Evolutionary conservation across 2,329 filamentous ascomycete genomes (phyloP), one percentile per base, ranked within the genome.

Genomic region (Fusarium proliferatum): DNA sequence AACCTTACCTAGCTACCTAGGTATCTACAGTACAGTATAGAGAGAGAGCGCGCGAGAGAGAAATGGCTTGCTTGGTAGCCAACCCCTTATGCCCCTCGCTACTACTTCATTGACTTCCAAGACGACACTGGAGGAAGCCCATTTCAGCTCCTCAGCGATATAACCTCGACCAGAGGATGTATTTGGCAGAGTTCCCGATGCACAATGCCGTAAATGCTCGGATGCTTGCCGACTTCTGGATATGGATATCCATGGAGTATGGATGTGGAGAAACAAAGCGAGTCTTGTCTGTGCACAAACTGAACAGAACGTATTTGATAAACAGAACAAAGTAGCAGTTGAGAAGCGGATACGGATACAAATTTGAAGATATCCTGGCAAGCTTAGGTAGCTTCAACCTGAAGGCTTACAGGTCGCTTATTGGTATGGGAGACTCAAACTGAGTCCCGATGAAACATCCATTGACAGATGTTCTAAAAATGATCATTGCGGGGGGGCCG

Each of bases 211-310:
- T 46, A 60, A 67, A 36, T 67, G 30, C 43, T 73, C 61, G 57
- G 65, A 71, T 61, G 62, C 57, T 51, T 71, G 45, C 66, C 71
- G 66, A 57, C 53, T 59, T 39, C 41, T 60, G 39, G 57, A 62
- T 61, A 67, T 60, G 38, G 46, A 52, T 60, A 51, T 46, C 26
- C 34, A 53, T 46, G 41, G 41, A 56, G 38, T n/a, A 23, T 28
- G 51, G 38, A 28, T 61, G 70, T 67, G 71, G 71, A 70, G 61
- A 59, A 67, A 33, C 43, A 38, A 57, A 38, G 45, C n/a, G 28
- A 49, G 28, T 33, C 28, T 34, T 23, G 30, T 21, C 34, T 48
- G 26, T 38, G 42, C 65, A 69, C 51, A 64, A 69, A 64, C 46
- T 36, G 52, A 65, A 42, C n/a, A 52, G 46, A 52, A 69, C 51